phyloP scores from a whole-genome alignment of 1,284 basidiomycete species.

The Moesziomyces globuligerus region DNA sequence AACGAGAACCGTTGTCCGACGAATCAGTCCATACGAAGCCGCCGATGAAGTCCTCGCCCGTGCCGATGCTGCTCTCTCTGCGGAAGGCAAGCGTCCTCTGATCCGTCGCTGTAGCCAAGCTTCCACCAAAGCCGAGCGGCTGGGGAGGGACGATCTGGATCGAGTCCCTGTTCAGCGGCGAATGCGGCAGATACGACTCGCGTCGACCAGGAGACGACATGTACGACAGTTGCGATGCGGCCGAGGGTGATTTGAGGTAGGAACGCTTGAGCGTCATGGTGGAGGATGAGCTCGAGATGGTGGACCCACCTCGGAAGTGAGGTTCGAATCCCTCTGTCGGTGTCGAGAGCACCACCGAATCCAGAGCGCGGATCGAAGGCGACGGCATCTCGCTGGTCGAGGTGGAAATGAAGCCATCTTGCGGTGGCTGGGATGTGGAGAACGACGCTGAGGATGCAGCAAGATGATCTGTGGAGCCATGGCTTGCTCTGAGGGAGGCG shows the following conservation, averaged over 20 bases:
- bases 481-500: conserved; percentile 5
- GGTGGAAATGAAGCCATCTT: conserved; percentile 24
- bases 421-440: conserved; percentile 12
- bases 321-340: conserved; percentile 41
- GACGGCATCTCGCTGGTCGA: conserved; percentile 38
- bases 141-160: conserved; percentile 61
- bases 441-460: conserved; percentile 13
- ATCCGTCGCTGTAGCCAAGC: conserved; percentile 52
- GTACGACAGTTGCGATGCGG: conserved; percentile 35
- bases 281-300: conserved; percentile 43
- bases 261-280: conserved; percentile 54
- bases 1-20: neutral
- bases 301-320: conserved; percentile 22
- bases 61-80: conserved; percentile 49
- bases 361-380: conserved; percentile 20
- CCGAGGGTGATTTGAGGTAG: conserved; percentile 41
- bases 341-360: conserved; percentile 23
- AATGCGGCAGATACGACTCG: conserved; percentile 59
- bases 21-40: conserved; percentile 48
- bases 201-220: conserved; percentile 23
- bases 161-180: conserved; percentile 53
- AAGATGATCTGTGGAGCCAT: conserved; percentile 13
- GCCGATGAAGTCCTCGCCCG: conserved; percentile 41
- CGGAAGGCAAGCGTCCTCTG: conserved; percentile 59
- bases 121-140: conserved; percentile 58